Evolutionary conservation across 768 basidiomycete genomes (phyloP), one percentile per base, ranked within the genome.

Genomic region (Leccinum ochraceum): DNA sequence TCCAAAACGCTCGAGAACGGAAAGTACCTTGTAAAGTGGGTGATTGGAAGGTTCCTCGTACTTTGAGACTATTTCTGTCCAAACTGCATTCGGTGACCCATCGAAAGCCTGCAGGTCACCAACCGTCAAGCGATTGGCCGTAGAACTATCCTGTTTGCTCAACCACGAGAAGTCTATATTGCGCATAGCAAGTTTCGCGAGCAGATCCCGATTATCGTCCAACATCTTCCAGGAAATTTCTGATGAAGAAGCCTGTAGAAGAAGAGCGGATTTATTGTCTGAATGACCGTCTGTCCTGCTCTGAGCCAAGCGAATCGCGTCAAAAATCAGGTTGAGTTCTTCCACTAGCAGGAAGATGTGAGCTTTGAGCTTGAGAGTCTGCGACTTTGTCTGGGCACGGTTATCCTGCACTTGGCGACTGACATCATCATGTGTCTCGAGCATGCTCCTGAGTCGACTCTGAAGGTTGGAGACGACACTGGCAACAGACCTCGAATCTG

Each of bases 141-240:
- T 90, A 3, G 94, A 93, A 60, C 93, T 87, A 72, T 98, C 94
- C 69, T 91, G 91, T 63, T 90, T 86, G 71, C 84, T 91, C 48
- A 93, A 78, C 90, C 92, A 94, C 44, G 85, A 85, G 71, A 90
- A 95, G 63, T 90, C 79, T 64, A 89, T 89, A 56, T 85, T 81
- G 54, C 86, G 83, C 50, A 95, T 83, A n/a, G 89, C 89, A 49
- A 97, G 80, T 75, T 97, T 96, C 42, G 92, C 87, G 2, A 96
- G 80, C 49, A 95, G 79, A 48, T 88, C 85, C 53, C 82, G 78
- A 44, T 83, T 77, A 50, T 88, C 83, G 67, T 89, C 89, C 16
- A 96, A 76, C 92, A 98, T 95, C 60, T 82, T 83, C 94, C 95
- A 98, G 1, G 91, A 93, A 51, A 98, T 88, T 71, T 94, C 90